Evolutionary conservation across 768 basidiomycete genomes (phyloP).

Genomic region (Tubosaeta sp.): DNA sequence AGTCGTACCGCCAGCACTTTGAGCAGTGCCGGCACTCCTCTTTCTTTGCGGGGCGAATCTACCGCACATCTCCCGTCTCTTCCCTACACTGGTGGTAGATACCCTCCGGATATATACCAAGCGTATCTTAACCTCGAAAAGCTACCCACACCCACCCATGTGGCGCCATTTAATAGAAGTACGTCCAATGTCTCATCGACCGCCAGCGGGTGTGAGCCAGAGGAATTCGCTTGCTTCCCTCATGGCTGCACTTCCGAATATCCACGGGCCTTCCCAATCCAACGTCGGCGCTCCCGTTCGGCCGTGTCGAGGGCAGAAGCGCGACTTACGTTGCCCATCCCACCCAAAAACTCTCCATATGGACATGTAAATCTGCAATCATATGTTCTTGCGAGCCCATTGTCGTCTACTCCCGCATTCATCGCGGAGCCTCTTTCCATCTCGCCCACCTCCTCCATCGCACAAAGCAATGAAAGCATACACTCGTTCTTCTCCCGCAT

Average conservation of each 20-base stretch:
- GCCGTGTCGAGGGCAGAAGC: constrained; percentile 32
- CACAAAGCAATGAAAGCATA: constrained; percentile 26
- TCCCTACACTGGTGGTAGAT: constrained; percentile 30
- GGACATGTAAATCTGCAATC: constrained; percentile 29
- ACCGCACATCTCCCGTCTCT: constrained; percentile 29
- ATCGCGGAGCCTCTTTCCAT: constrained; percentile 24
- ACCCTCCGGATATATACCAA: constrained; percentile 32
- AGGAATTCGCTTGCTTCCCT: constrained; percentile 11
- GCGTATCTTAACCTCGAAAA: constrained; percentile 16
- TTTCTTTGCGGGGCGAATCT: constrained; percentile 29
- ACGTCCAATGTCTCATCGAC: constrained; percentile 15
- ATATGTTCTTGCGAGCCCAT: constrained; percentile 18
- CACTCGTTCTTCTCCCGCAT: constrained; percentile 21
- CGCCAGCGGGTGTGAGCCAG: constrained; percentile 5
- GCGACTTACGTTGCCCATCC: constrained; percentile 19
- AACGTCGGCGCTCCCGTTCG: constrained; percentile 32
- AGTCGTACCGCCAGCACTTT: constrained; percentile 48
- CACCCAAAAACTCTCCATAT: constrained; percentile 29
- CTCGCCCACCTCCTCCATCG: constrained; percentile 25
- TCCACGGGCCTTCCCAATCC: constrained; percentile 19
- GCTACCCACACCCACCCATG: constrained; percentile 10
- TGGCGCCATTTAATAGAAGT: constrained; percentile 24
- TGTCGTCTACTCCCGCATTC: constrained; percentile 27
- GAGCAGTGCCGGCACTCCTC: constrained; percentile 24
- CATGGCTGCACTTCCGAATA: constrained; percentile 7